These are phyloP conservation scores for Babjeviella inositovora DNA, from an alignment of 805 yeast species.

Conservation along the genomic window DNA sequence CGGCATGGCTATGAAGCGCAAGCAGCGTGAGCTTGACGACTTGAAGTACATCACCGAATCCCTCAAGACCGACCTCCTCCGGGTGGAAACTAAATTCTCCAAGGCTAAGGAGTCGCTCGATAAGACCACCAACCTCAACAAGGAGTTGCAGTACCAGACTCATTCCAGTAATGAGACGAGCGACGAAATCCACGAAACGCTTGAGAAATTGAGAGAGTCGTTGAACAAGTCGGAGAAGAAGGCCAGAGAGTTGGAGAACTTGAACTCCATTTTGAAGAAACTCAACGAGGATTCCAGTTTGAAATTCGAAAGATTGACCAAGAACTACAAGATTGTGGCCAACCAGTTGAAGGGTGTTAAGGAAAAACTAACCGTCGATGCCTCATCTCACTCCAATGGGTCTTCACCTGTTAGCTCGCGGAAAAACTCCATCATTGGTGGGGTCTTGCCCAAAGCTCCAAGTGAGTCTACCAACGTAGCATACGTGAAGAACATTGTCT, in stretches of 20 bases:
- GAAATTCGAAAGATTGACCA: slow-evolving; percentile 54
- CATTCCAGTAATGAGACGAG: background rate
- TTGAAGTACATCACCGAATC: no score
- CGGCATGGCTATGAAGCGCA: slow-evolving; percentile 29
- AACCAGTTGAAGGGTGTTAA: slow-evolving; percentile 35
- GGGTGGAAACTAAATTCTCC: no score
- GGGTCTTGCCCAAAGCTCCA: background rate
- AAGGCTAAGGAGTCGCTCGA: no score
- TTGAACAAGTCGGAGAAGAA: slow-evolving; percentile 32
- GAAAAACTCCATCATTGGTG: no score
- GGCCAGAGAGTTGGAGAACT: slow-evolving; percentile 35
- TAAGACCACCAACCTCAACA: no score
- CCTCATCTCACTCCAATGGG: slow-evolving; percentile 1
- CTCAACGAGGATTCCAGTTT: slow-evolving; percentile 52
- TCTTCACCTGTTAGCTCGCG: slow-evolving; percentile 7
- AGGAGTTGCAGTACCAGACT: no score
- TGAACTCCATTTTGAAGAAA: slow-evolving; percentile 36
- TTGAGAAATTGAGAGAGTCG: slow-evolving; percentile 32
- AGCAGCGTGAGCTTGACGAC: slow-evolving; percentile 55
- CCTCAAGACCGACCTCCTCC: no score
- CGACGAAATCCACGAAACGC: slow-evolving; percentile 4
- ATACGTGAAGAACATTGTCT: slow-evolving; percentile 75
- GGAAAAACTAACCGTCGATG: slow-evolving; percentile 8
- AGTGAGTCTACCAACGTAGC: slow-evolving; percentile 32
- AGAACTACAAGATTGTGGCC: slow-evolving; percentile 50